A percentile compares a stretch with the other conserved stretches of the same genome.
phyloP scores from a whole-genome alignment of 2,329 filamentous ascomycete species.

The Cordyceps javanica region DNA sequence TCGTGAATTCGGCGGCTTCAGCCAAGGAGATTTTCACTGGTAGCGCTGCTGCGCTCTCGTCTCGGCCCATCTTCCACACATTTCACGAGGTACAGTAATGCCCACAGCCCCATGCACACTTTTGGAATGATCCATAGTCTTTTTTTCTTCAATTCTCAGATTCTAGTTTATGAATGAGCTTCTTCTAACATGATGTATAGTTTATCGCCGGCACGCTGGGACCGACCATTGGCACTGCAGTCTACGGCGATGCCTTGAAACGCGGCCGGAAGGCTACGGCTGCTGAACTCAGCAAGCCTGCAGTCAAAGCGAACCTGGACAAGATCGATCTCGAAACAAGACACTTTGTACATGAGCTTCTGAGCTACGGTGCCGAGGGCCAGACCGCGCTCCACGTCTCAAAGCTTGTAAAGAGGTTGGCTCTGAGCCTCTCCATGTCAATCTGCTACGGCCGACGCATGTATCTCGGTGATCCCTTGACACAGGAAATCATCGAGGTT shows the following conservation, averaged over 20 bases:
- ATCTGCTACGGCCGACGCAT: slow-evolving; percentile 9
- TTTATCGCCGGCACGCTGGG: slow-evolving; percentile 4
- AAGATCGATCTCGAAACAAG: slow-evolving; percentile 5
- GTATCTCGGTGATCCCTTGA: not conserved
- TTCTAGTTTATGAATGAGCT: too few species aligned
- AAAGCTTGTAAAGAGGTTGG: not conserved
- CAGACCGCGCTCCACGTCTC: not conserved
- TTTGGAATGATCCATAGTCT: too few species aligned
- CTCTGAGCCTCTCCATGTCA: slow-evolving; percentile 1
- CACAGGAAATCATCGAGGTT: slow-evolving; percentile 3
- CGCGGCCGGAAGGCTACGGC: slow-evolving; percentile 1
- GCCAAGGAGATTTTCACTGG: slow-evolving; percentile 7
- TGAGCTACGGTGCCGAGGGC: not conserved
- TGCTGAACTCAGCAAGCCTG: slow-evolving; percentile 7
- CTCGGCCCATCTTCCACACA: not conserved
- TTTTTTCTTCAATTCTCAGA: not conserved
- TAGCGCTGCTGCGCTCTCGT: slow-evolving; percentile 3
- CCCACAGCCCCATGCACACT: too few species aligned
- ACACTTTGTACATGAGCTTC: slow-evolving; percentile 3
- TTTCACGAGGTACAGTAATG: not conserved
- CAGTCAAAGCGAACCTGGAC: slow-evolving; percentile 1
- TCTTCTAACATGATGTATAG: not conserved
- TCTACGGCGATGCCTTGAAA: slow-evolving; percentile 4
- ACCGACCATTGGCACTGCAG: not conserved
- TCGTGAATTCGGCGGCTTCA: not conserved